Conservation (phyloP, 768 basidiomycete species). For the Baorangia bicolor region DNA sequence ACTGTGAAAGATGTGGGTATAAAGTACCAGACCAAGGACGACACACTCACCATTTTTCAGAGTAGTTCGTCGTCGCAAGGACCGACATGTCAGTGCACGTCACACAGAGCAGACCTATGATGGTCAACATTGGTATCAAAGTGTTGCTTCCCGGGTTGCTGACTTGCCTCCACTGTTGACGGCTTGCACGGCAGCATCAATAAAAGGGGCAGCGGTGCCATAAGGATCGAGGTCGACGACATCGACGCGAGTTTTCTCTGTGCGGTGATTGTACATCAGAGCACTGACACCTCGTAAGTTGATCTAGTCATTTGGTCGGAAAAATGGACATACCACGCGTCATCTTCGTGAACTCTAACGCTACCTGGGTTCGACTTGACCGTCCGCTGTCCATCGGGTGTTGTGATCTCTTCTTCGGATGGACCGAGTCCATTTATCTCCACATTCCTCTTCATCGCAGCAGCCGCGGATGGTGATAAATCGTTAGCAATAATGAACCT, state of each 20-base stretch:
- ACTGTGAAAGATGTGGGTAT: conserved; percentile 39
- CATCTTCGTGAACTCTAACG: conserved; percentile 86
- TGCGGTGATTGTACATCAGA: conserved; percentile 87
- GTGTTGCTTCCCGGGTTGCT: background rate
- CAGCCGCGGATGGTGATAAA: conserved; percentile 76
- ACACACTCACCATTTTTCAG: conserved; percentile 83
- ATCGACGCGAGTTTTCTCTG: conserved; percentile 73
- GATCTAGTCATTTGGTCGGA: background rate
- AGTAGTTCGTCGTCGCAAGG: conserved; percentile 89
- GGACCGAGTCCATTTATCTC: conserved; percentile 71
- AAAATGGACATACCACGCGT: conserved; percentile 71
- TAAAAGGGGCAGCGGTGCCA: conserved; percentile 95
- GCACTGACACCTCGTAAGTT: conserved; percentile 46
- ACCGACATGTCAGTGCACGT: conserved; percentile 97
- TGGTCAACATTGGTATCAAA: background rate
- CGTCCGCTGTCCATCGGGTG: conserved; percentile 8
- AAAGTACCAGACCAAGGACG: background rate
- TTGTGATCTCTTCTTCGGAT: conserved; percentile 22
- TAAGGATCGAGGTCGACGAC: conserved; percentile 98
- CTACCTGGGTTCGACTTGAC: conserved; percentile 39
- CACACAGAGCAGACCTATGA: conserved; percentile 76
- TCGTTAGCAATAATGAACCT: conserved; percentile 97
- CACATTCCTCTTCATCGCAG: conserved; percentile 84
- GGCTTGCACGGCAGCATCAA: conserved; percentile 90
- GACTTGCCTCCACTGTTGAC: conserved; percentile 80